These are phyloP conservation scores for Pythium diclinum DNA, from an alignment of 352 stramenopile genomes.

Conservation along the genomic window DNA sequence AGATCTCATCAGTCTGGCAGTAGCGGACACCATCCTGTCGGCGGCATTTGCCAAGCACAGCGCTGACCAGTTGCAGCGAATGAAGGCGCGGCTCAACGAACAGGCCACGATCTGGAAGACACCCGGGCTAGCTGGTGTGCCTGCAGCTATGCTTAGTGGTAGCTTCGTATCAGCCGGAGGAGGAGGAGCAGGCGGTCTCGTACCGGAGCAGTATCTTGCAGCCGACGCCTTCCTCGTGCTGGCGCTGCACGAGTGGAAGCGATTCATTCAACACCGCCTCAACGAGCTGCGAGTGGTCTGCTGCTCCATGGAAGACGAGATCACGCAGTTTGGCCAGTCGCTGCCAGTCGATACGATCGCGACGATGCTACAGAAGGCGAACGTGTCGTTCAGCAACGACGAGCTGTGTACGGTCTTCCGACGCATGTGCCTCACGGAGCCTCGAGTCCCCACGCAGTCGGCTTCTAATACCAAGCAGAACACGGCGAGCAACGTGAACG, in stretches of 20 bases:
- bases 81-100: constrained; percentile 39
- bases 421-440: constrained; percentile 53
- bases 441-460: not conserved
- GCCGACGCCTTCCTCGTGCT: constrained; percentile 57
- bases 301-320: constrained; percentile 53
- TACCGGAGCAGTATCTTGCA: constrained; percentile 31
- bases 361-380: constrained; percentile 47
- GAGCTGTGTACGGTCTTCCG: constrained; percentile 65
- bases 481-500: not conserved
- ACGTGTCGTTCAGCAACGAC: constrained; percentile 44
- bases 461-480: not conserved
- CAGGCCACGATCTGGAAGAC: constrained; percentile 29
- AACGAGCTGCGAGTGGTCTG: constrained; percentile 65
- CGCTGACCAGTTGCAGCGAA: constrained; percentile 42
- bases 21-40: constrained; percentile 44
- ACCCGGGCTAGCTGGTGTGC: constrained; percentile 2
- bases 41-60: constrained; percentile 48
- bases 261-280: constrained; percentile 64
- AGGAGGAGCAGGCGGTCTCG: constrained; percentile 1
- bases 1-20: constrained; percentile 41
- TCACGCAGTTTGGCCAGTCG: constrained; percentile 48
- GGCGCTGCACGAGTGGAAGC: constrained; percentile 62
- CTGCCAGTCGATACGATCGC: constrained; percentile 52
- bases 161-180: constrained; percentile 7
- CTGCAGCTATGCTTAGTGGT: constrained; percentile 10